Conservation (phyloP, 345 rosid genomes). For the Populus tremula region DNA sequence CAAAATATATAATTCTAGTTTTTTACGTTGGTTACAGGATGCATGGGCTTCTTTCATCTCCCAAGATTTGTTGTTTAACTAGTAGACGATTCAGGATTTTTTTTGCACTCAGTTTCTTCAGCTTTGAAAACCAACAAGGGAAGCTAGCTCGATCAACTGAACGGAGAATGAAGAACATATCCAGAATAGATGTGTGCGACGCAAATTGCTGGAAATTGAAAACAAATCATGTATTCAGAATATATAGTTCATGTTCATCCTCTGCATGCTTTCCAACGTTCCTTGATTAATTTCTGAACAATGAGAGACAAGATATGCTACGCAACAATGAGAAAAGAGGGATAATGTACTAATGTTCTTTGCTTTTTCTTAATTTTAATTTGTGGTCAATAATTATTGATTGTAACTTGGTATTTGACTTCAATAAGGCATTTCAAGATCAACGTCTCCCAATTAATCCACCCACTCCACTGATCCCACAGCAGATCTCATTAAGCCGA, state of each 20-base stretch:
- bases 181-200: neutral
- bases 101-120: neutral
- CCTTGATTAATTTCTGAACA: neutral
- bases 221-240: neutral
- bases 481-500: neutral
- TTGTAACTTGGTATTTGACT: neutral
- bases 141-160: neutral
- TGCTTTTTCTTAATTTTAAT: neutral
- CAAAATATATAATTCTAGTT: neutral
- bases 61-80: conserved; percentile 44
- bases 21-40: conserved; percentile 39
- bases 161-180: neutral
- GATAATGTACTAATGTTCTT: neutral
- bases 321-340: neutral
- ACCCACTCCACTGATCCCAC: neutral
- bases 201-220: neutral
- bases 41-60: conserved; percentile 69
- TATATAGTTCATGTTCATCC: neutral
- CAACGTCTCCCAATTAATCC: too few species aligned
- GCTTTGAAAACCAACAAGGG: neutral
- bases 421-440: neutral
- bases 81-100: conserved; percentile 3
- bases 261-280: neutral
- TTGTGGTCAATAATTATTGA: neutral
- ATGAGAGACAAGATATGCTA: neutral